Conservation (phyloP, 768 basidiomycete species). For the Megacollybia marginata region DNA sequence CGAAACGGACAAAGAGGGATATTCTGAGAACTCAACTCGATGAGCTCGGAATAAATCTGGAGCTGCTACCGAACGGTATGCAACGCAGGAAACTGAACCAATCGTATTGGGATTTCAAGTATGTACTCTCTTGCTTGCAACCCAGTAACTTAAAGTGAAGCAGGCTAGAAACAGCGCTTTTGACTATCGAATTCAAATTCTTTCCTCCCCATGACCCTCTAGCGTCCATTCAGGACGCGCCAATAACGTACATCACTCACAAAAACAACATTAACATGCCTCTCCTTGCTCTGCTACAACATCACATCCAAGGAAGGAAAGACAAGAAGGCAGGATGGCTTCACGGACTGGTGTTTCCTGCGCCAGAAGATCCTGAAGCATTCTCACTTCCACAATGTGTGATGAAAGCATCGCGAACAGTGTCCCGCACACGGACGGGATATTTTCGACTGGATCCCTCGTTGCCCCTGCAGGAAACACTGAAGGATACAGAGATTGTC, state of each 20-base stretch:
- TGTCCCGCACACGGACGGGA: conserved; percentile 10
- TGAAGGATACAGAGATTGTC: conserved; percentile 61
- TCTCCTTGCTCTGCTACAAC: conserved; percentile 43
- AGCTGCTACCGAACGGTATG: conserved; percentile 78
- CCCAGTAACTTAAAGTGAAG: background rate
- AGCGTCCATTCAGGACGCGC: conserved; percentile 26
- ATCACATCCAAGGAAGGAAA: conserved; percentile 38
- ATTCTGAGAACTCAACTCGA: conserved; percentile 63
- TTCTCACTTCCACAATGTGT: conserved; percentile 55
- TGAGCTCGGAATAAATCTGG: conserved; percentile 61
- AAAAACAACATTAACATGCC: conserved; percentile 45
- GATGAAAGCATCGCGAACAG: conserved; percentile 37
- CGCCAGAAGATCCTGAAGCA: conserved; percentile 43
- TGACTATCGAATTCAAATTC: conserved; percentile 72
- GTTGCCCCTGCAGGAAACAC: conserved; percentile 34
- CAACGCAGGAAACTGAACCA: conserved; percentile 69
- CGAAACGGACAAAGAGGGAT: conserved; percentile 50
- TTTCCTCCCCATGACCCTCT: conserved; percentile 42
- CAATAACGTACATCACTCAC: conserved; percentile 57
- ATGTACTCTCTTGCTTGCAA: conserved; percentile 19
- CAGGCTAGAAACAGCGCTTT: conserved; percentile 44
- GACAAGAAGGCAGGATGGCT: conserved; percentile 49
- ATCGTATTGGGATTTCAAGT: conserved; percentile 81
- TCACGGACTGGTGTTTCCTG: conserved; percentile 41
- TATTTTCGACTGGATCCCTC: conserved; percentile 51